These are phyloP conservation scores for Dioszegia crocea DNA, from an alignment of 768 basidiomycete species.

Conservation along the genomic window DNA sequence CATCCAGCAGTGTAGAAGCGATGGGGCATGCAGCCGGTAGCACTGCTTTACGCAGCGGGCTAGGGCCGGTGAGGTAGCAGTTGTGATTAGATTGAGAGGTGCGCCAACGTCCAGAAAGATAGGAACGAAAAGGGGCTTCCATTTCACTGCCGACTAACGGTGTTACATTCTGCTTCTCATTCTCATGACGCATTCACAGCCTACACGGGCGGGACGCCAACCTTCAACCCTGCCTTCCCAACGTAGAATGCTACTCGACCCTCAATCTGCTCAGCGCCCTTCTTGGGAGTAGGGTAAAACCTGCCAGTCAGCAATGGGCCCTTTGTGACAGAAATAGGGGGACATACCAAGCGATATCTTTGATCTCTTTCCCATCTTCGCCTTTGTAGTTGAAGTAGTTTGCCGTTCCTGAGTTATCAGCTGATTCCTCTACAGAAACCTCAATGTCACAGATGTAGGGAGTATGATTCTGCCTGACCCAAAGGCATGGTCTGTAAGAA, in stretches of 20 bases:
- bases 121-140: too few species aligned
- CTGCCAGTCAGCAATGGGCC: constrained; percentile 9
- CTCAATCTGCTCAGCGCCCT: constrained; percentile 38
- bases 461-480: too few species aligned
- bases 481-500: too few species aligned
- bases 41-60: too few species aligned
- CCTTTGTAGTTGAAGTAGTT: constrained; percentile 44
- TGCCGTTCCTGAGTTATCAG: constrained; percentile 28
- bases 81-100: too few species aligned
- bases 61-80: too few species aligned
- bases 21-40: too few species aligned
- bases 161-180: not conserved
- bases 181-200: not conserved
- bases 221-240: constrained; percentile 31
- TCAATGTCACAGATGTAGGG: not conserved
- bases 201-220: constrained; percentile 27
- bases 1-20: too few species aligned
- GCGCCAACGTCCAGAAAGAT: too few species aligned
- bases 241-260: constrained; percentile 46
- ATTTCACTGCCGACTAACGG: too few species aligned
- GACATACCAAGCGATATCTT: constrained; percentile 45
- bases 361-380: constrained; percentile 39
- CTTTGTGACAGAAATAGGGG: not conserved
- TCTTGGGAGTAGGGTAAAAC: constrained; percentile 44
- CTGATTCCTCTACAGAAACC: not conserved